These are phyloP conservation scores for Backusella tuberculispora DNA, from an alignment of 192 early-diverging fungal genomes.

Conservation along the genomic window DNA sequence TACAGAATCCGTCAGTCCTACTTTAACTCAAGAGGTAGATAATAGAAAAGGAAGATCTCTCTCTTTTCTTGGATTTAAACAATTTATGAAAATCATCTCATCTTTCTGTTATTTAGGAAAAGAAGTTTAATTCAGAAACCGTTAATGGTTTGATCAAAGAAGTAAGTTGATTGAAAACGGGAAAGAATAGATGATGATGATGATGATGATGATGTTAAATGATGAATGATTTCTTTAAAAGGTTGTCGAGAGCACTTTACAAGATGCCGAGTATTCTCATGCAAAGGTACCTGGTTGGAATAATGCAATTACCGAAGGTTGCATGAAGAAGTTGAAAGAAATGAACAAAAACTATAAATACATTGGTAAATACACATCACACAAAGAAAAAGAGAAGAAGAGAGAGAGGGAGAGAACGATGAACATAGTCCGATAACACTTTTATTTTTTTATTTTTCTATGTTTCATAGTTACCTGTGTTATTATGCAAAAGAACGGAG, in stretches of 20 bases:
- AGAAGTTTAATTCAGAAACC: conserved; percentile 34
- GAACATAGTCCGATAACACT: neutral
- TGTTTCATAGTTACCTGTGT: conserved; percentile 65
- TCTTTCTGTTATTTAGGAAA: conserved; percentile 6
- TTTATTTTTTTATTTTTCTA: conserved; percentile 1
- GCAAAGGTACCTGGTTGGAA: conserved; percentile 80
- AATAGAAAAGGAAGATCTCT: neutral
- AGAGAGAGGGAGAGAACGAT: neutral
- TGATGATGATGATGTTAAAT: neutral
- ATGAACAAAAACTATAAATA: conserved; percentile 82
- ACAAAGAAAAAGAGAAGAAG: neutral
- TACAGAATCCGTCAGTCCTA: neutral
- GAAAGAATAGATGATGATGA: too few relatives aligned
- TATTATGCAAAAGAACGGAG: conserved; percentile 84
- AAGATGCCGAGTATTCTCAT: conserved; percentile 74
- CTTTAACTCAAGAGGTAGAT: neutral
- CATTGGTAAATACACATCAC: conserved; percentile 54
- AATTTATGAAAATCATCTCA: neutral
- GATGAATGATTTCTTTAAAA: conserved; percentile 26
- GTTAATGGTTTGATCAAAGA: conserved; percentile 39
- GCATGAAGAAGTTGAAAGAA: conserved; percentile 65
- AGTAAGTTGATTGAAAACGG: conserved; percentile 12
- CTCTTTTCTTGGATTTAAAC: neutral
- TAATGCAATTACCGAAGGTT: conserved; percentile 67
- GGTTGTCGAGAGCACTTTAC: conserved; percentile 66